Evolutionary conservation across 805 yeast species (phyloP).

Genomic region (Kluyveromyces starmeri): DNA sequence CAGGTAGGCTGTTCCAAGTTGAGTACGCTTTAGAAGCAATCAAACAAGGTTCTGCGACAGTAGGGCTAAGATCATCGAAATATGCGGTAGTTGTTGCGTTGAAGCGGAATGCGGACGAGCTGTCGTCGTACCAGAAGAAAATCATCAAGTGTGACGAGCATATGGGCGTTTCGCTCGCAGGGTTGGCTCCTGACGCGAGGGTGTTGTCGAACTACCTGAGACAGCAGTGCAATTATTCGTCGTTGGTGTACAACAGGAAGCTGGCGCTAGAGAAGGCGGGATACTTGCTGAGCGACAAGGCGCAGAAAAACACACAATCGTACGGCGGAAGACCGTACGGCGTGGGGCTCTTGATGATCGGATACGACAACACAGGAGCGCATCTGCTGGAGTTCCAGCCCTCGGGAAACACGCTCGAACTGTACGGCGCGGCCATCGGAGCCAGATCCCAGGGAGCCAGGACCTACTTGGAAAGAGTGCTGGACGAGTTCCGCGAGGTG

Average conservation of each 20-base stretch:
- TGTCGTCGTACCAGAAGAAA: conserved; percentile 94
- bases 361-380: conserved; percentile 89
- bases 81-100: conserved; percentile 90
- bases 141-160: conserved; percentile 87
- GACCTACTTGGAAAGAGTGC: conserved; percentile 85
- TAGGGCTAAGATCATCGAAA: conserved; percentile 78
- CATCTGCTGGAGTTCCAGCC: conserved; percentile 95
- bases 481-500: conserved; percentile 54
- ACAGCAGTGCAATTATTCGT: conserved; percentile 84
- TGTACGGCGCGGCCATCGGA: conserved; percentile 91
- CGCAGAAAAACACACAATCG: conserved; percentile 92
- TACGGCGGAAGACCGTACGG: conserved; percentile 98
- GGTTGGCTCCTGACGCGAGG: conserved; percentile 97
- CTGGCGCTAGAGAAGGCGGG: conserved; percentile 78
- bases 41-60: conserved; percentile 96
- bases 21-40: conserved; percentile 97
- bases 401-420: conserved; percentile 85
- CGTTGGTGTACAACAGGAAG: conserved; percentile 78
- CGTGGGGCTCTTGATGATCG: conserved; percentile 85
- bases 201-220: conserved; percentile 83
- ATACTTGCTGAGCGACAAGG: conserved; percentile 84
- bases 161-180: conserved; percentile 92
- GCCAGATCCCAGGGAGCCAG: conserved; percentile 98
- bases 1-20: conserved; percentile 95
- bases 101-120: conserved; percentile 93